Evolutionary conservation across 73 alveolate species (phyloP).

Genomic region (Paramecium biaurelia): DNA sequence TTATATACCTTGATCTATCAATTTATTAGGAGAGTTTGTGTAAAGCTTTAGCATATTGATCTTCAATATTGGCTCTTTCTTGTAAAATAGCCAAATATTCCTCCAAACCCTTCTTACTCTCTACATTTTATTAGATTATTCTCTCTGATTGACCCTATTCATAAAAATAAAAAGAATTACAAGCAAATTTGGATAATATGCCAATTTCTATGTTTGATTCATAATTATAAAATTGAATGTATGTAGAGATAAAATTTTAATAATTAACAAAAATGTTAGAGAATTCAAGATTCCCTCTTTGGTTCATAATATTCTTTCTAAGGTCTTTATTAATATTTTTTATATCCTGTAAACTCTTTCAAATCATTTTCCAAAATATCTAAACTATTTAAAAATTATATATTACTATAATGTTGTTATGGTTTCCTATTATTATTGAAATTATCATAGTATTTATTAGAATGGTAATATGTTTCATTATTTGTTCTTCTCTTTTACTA

Average conservation of each 20-base stretch:
- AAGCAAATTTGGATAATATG: constrained; percentile 31
- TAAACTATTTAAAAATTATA: not conserved
- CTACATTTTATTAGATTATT: not conserved
- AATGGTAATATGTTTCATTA: not conserved
- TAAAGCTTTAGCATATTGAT: not conserved
- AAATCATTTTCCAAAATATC: constrained; percentile 12
- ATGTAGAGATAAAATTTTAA: not conserved
- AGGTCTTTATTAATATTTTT: not conserved
- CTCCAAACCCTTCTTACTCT: not conserved
- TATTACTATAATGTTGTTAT: not conserved
- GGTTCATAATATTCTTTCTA: not conserved
- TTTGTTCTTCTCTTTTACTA: not conserved
- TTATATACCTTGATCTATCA: not conserved
- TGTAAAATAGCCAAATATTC: not conserved
- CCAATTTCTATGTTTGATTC: not conserved
- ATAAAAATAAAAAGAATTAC: not conserved
- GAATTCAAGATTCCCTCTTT: not conserved
- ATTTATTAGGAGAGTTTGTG: not conserved
- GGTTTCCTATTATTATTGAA: not conserved
- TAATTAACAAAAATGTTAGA: not conserved
- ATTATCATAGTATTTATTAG: not conserved
- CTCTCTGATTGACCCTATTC: constrained; percentile 17
- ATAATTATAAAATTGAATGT: not conserved
- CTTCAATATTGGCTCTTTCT: constrained; percentile 12
- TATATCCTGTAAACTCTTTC: constrained; percentile 19